Conservation (phyloP, 306 rosid genomes). For the Medicago ruthenica region DNA sequence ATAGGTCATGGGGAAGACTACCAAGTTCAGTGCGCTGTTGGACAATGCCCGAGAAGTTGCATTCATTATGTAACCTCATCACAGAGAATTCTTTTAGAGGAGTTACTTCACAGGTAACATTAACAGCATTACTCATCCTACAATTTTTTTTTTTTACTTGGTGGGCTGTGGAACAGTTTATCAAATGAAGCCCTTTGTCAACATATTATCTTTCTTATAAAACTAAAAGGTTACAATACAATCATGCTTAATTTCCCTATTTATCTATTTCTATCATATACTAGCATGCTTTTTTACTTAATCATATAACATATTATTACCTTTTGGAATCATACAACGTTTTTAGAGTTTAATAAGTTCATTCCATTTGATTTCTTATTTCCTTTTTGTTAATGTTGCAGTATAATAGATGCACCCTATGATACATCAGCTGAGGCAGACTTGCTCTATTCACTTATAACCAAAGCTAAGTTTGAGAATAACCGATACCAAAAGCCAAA, state of each 20-base stretch:
- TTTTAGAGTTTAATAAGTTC: slow-evolving; percentile 13
- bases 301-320: background rate
- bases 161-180: background rate
- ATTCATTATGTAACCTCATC: slow-evolving; percentile 90
- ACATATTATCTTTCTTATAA: background rate
- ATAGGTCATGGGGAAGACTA: slow-evolving; percentile 78
- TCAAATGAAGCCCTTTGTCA: slow-evolving; percentile 2
- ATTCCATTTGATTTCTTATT: slow-evolving; percentile 15
- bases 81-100: slow-evolving; percentile 86
- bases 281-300: background rate
- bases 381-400: slow-evolving; percentile 49
- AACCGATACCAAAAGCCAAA: slow-evolving; percentile 79
- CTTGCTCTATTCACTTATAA: slow-evolving; percentile 73
- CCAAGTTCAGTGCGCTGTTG: slow-evolving; percentile 83
- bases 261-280: background rate
- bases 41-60: slow-evolving; percentile 94
- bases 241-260: slow-evolving; percentile 4
- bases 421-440: slow-evolving; percentile 83
- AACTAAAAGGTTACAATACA: background rate
- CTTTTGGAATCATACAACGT: background rate
- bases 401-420: slow-evolving; percentile 65
- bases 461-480: slow-evolving; percentile 85
- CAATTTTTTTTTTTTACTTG: background rate
- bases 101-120: slow-evolving; percentile 76
- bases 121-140: slow-evolving; percentile 12